Evolutionary conservation across 495 filamentous ascomycete species (phyloP), one percentile per base, ranked within the genome.

Genomic region (Aspergillus ostianus): DNA sequence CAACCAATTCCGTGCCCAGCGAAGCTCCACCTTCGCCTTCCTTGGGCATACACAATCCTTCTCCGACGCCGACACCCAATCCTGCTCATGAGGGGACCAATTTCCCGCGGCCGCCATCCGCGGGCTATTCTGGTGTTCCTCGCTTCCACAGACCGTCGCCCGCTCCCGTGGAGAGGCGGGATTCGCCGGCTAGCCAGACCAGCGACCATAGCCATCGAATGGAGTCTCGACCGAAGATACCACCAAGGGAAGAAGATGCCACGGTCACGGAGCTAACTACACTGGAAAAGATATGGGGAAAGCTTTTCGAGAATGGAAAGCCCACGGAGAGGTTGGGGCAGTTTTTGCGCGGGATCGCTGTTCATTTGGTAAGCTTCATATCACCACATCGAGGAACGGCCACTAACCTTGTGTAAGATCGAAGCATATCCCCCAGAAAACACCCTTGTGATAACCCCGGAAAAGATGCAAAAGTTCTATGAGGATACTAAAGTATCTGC

Each of bases 401-500:
- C 55, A 18, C 73, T 77, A 50, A 78, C 56, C 53, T 21, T 32
- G 30, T 21, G 17, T 26, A 63, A 92, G 88, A 91, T 95, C 69
- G 86, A 91, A 48, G 84, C 92, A 56, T 90, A 90, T 65, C 75
- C 85, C 20, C 90, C 92, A 0, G 81, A 80, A 44, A 85, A 87
- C 32, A 90, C 82, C 46, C 78, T 94, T 46, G 90, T 96, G n/a
- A 84, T 97, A 30, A 85, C 87, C 0, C 90, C 91, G 3, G 77
- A 83, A 7, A 96, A 97, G 73, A 83, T 97, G 79, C 80, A 85
- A 15, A 80, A 84, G 53, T 93, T 93, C 60, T 97, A 96, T 67
- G 75, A 82, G 20, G 85, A 80, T 54, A 85, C 88, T 57, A 70
- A 77, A 51, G 66, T 93, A 4, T 63, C 83, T 0, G 71, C 79